phyloP scores from a whole-genome alignment of 768 basidiomycete genomes.

The Gloeostereum incarnatum region DNA sequence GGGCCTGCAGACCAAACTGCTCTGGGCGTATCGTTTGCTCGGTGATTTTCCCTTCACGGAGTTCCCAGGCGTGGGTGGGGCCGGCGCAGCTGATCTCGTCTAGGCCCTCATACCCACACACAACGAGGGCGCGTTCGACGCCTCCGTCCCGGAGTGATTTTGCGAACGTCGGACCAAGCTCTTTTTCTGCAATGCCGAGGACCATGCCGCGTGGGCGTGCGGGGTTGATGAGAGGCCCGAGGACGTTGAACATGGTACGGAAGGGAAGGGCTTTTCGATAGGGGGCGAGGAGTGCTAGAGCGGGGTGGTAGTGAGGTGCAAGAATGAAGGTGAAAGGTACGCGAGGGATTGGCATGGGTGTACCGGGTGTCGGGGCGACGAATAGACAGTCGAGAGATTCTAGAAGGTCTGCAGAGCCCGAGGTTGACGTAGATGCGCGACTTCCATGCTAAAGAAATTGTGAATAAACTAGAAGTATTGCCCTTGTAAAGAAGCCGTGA shows the following conservation, averaged over 20 bases:
- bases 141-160: slow-evolving; percentile 62
- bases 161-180: slow-evolving; percentile 78
- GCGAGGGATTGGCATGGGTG: slow-evolving; percentile 48
- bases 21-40: slow-evolving; percentile 55
- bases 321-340: slow-evolving; percentile 90
- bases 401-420: slow-evolving; percentile 90
- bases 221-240: slow-evolving; percentile 93
- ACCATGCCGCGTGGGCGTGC: slow-evolving; percentile 82
- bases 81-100: slow-evolving; percentile 97
- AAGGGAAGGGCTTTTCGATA: slow-evolving; percentile 83
- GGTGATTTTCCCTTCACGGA: slow-evolving; percentile 58
- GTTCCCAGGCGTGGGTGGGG: slow-evolving; percentile 77
- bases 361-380: slow-evolving; percentile 47
- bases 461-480: slow-evolving; percentile 5
- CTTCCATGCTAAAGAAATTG: slow-evolving; percentile 67
- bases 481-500: slow-evolving; percentile 13
- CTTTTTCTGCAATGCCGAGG: slow-evolving; percentile 77
- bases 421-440: slow-evolving; percentile 86
- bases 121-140: slow-evolving; percentile 80
- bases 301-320: slow-evolving; percentile 89
- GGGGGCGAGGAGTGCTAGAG: slow-evolving; percentile 73
- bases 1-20: slow-evolving; percentile 68
- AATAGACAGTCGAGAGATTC: slow-evolving; percentile 78
- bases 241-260: slow-evolving; percentile 92
- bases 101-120: slow-evolving; percentile 85